Evolutionary conservation across 163 green algal genomes (phyloP).

Genomic region (Chloromonas sp.): DNA sequence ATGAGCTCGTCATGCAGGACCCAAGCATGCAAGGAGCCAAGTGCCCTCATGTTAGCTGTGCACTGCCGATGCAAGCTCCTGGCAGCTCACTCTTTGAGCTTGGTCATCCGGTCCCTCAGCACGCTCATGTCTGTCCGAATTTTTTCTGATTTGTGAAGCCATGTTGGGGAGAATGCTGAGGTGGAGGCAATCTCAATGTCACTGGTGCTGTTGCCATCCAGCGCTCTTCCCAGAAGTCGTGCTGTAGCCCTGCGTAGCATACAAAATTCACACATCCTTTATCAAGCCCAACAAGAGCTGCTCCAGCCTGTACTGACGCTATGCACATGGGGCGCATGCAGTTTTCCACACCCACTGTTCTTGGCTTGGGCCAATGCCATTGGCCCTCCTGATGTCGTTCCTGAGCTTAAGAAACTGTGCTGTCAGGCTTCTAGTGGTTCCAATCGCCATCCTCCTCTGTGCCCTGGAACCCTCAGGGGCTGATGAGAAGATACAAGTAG

Average conservation of each 20-base stretch:
- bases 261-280: neutral
- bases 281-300: neutral
- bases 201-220: neutral
- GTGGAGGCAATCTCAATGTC: neutral
- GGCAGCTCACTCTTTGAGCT: neutral
- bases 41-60: too few species aligned
- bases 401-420: neutral
- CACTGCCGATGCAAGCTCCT: too few species aligned
- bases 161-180: neutral
- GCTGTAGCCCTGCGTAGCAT: neutral
- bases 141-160: conserved; percentile 1
- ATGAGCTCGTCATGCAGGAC: too few species aligned
- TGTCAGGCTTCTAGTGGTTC: neutral
- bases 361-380: neutral
- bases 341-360: neutral
- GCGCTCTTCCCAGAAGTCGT: neutral
- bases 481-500: too few species aligned
- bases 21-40: too few species aligned
- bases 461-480: too few species aligned
- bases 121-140: neutral
- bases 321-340: neutral
- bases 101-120: neutral
- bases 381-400: neutral
- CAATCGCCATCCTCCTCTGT: neutral
- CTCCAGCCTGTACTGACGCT: neutral